Evolutionary conservation across 2,329 filamentous ascomycete species (phyloP).

Genomic region (Bretziella fagacearum): DNA sequence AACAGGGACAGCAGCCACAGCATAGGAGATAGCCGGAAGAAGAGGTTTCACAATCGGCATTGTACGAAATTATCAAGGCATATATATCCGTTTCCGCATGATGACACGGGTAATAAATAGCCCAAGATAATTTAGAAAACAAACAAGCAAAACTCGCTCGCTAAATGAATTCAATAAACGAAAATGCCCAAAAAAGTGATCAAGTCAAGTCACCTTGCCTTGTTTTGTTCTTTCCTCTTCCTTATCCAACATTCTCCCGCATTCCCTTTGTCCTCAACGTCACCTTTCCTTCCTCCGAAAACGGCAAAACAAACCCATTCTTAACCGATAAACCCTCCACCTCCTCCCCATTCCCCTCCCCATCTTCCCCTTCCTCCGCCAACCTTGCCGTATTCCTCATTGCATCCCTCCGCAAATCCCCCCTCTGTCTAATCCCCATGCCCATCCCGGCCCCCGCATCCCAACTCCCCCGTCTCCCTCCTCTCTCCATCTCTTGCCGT

Average conservation of each 20-base stretch:
- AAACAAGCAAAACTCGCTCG: too few relatives aligned
- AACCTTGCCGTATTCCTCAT: slow-evolving; percentile 13
- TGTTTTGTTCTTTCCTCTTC: not conserved
- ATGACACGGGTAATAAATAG: too few relatives aligned
- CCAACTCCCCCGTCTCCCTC: not conserved
- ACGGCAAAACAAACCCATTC: slow-evolving; percentile 25
- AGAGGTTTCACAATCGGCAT: too few relatives aligned
- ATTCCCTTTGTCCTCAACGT: slow-evolving; percentile 39
- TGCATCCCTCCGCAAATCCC: not conserved
- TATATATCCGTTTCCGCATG: too few relatives aligned
- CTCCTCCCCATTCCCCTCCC: not conserved
- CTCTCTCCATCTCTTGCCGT: too few relatives aligned
- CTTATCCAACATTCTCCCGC: slow-evolving; percentile 24
- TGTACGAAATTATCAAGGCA: too few relatives aligned
- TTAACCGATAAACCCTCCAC: slow-evolving; percentile 12
- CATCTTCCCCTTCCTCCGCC: not conserved
- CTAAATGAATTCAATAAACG: too few relatives aligned
- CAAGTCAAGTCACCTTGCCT: not conserved
- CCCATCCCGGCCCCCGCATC: not conserved
- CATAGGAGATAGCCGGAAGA: too few relatives aligned
- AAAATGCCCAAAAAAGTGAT: not conserved
- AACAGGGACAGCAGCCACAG: too few relatives aligned
- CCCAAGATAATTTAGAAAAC: too few relatives aligned
- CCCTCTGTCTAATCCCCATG: not conserved
- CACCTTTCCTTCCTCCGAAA: slow-evolving; percentile 32